These are phyloP conservation scores for Antitrichia curtipendula DNA, from an alignment of 225 moss, liverwort and hornwort genomes.

Conservation along the genomic window DNA sequence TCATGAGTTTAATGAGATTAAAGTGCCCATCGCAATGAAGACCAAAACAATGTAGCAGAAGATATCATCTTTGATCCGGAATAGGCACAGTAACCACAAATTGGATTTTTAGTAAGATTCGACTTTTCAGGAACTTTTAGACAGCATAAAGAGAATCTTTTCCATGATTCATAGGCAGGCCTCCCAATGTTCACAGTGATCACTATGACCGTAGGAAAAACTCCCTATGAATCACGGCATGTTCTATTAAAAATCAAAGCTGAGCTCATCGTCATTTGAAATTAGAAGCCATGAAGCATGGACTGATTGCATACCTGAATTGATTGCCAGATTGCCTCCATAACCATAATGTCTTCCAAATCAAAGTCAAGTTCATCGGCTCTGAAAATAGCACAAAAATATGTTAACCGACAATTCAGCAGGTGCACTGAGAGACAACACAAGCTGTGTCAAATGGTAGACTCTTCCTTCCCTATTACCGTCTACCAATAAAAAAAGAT, in stretches of 20 bases:
- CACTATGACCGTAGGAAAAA: background rate
- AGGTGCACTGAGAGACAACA: background rate
- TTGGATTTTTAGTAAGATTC: background rate
- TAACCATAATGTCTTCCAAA: slow-evolving; percentile 57
- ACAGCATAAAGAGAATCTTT: background rate
- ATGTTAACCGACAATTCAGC: background rate
- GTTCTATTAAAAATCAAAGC: background rate
- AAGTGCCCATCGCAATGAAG: background rate
- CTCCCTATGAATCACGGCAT: background rate
- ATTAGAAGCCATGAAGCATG: background rate
- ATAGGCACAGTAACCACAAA: background rate
- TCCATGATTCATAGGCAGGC: background rate
- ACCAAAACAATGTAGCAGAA: background rate
- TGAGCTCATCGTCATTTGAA: background rate
- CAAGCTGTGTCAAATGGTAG: background rate
- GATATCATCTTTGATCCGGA: background rate
- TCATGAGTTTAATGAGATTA: background rate
- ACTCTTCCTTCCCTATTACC: background rate
- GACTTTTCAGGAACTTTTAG: background rate
- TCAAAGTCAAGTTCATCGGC: slow-evolving; percentile 50
- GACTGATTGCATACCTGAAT: slow-evolving; percentile 29
- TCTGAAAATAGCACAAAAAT: background rate
- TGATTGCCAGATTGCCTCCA: slow-evolving; percentile 64
- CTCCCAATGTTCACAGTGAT: background rate
- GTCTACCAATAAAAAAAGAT: background rate